Evolutionary conservation across 805 yeast species (phyloP).

Genomic region (Candida tammaniensis): DNA sequence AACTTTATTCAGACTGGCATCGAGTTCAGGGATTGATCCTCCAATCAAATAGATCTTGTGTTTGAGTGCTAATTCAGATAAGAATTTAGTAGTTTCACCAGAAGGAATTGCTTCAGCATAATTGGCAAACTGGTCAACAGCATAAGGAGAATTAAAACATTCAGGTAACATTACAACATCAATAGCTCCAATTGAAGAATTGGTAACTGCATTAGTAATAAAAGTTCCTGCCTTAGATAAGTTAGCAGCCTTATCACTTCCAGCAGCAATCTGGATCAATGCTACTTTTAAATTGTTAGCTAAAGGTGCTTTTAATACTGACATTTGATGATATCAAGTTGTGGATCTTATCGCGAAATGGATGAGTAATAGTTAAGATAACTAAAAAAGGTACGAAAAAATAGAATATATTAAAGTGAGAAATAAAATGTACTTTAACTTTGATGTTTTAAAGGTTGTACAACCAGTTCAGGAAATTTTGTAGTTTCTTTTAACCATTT

Average conservation of each 20-base stretch:
- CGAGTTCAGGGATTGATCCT: slow-evolving; percentile 87
- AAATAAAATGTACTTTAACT: no score
- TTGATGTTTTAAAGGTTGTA: no score
- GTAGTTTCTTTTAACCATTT: slow-evolving; percentile 40
- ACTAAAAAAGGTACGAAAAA: no score
- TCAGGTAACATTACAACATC: slow-evolving; percentile 88
- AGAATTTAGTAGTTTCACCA: slow-evolving; percentile 63
- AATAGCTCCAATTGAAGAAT: slow-evolving; percentile 34
- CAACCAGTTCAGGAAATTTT: no score
- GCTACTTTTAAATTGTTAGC: slow-evolving; percentile 72
- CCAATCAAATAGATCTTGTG: slow-evolving; percentile 70
- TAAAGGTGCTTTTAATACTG: slow-evolving; percentile 38
- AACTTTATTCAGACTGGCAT: slow-evolving; percentile 49
- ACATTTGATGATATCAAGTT: no score
- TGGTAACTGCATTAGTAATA: slow-evolving; percentile 56
- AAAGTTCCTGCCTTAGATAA: slow-evolving; percentile 62
- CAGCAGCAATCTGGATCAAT: slow-evolving; percentile 76
- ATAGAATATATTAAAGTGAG: no score
- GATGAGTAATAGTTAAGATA: no score
- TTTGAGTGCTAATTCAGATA: slow-evolving; percentile 65
- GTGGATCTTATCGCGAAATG: no score
- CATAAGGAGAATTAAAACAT: slow-evolving; percentile 94
- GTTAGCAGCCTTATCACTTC: slow-evolving; percentile 78
- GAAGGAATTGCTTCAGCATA: slow-evolving; percentile 85
- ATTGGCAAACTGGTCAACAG: slow-evolving; percentile 79